Conservation (phyloP, 257 asterid species). For the Dorcoceras hygrometricum region DNA sequence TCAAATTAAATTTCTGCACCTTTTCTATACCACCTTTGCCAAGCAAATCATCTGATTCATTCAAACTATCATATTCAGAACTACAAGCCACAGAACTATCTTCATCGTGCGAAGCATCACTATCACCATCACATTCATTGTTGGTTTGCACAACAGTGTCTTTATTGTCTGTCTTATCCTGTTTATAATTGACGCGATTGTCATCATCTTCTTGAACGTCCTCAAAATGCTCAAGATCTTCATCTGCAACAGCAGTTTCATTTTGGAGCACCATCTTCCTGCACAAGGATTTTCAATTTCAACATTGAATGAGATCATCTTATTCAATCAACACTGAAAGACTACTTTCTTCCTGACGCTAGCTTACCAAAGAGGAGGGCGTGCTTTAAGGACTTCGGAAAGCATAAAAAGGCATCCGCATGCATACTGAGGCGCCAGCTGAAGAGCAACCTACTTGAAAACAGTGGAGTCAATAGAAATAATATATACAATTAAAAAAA, state of each 20-base stretch:
- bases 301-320: slow-evolving; percentile 4
- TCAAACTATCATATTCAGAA: slow-evolving; percentile 40
- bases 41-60: slow-evolving; percentile 43
- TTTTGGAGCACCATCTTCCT: slow-evolving; percentile 82
- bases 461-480: slow-evolving; percentile 17
- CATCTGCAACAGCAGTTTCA: slow-evolving; percentile 77
- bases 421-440: slow-evolving; percentile 96
- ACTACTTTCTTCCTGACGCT: slow-evolving; percentile 7
- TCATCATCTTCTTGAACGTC: slow-evolving; percentile 63
- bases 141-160: slow-evolving; percentile 29
- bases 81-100: slow-evolving; percentile 43
- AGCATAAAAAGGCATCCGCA: slow-evolving; percentile 93
- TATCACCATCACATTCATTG: slow-evolving; percentile 35
- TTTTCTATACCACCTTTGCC: slow-evolving; percentile 34
- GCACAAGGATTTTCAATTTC: slow-evolving; percentile 24
- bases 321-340: slow-evolving; percentile 1
- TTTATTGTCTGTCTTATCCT: slow-evolving; percentile 27
- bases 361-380: slow-evolving; percentile 86
- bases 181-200: slow-evolving; percentile 27
- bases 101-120: slow-evolving; percentile 39
- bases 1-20: slow-evolving; percentile 29
- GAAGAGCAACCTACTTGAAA: slow-evolving; percentile 66
- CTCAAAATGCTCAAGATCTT: slow-evolving; percentile 87
- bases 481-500: slow-evolving; percentile 6
- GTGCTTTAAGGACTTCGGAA: slow-evolving; percentile 92